Conservation (phyloP, 2,329 filamentous ascomycete species). For the Alternaria gansuensis region DNA sequence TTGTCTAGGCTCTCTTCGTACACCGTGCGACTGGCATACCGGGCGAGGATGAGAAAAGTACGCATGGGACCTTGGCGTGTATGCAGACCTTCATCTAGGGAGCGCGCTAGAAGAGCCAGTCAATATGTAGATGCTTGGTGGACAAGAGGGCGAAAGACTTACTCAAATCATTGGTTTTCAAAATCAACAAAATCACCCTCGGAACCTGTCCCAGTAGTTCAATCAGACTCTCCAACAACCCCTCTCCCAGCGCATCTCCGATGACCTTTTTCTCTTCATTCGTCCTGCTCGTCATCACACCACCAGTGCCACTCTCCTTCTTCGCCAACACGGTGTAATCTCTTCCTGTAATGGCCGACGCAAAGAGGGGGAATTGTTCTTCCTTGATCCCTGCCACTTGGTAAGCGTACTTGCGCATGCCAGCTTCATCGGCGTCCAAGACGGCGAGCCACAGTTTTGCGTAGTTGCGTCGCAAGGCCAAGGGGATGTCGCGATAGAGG, state of each 20-base stretch:
- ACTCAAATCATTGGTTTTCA: conserved; percentile 97
- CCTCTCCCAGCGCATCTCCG: conserved; percentile 82
- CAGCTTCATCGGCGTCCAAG: conserved; percentile 83
- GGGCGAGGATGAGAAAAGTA: conserved; percentile 70
- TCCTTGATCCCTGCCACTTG: conserved; percentile 90
- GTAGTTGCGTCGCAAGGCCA: conserved; percentile 80
- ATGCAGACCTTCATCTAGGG: conserved; percentile 88
- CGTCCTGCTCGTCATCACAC: conserved; percentile 67
- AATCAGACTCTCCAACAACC: conserved; percentile 86
- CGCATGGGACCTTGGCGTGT: conserved; percentile 71
- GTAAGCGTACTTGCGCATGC: conserved; percentile 87
- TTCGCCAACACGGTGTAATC: conserved; percentile 80
- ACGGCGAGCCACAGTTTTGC: conserved; percentile 98
- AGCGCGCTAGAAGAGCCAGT: conserved; percentile 66
- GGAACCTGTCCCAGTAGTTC: conserved; percentile 88
- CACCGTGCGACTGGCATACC: conserved; percentile 69
- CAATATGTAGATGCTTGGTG: conserved; percentile 10
- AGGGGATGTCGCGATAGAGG: conserved; percentile 90
- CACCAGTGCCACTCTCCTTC: conserved; percentile 47
- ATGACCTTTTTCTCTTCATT: conserved; percentile 86
- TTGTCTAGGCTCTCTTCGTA: conserved; percentile 68
- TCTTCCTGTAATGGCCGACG: conserved; percentile 92
- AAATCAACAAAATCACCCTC: conserved; percentile 88
- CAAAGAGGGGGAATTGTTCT: conserved; percentile 92
- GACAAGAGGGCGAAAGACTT: conserved; percentile 40